Percentiles rank a stretch among this genome's conserved stretches.
These are phyloP conservation scores for Nemania sp. DNA, from an alignment of 2,329 filamentous ascomycete species.

Conservation along the genomic window DNA sequence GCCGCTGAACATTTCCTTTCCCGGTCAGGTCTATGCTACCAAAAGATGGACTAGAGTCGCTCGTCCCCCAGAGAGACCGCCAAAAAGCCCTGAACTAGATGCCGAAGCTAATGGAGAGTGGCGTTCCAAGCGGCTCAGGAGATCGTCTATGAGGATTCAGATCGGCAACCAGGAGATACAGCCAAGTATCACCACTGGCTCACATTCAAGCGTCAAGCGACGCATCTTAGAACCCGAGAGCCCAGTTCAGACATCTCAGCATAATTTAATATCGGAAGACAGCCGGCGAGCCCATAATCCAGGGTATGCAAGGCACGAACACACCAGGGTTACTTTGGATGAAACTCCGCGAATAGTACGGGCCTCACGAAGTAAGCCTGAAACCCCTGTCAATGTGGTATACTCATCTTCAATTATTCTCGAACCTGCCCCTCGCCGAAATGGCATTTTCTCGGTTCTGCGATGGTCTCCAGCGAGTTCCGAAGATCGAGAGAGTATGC, in stretches of 20 bases:
- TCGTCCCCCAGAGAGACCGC: constrained; percentile 24
- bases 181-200: constrained; percentile 39
- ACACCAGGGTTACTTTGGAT: neutral
- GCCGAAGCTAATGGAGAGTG: constrained; percentile 3
- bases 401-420: constrained; percentile 45
- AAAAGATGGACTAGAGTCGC: constrained; percentile 44
- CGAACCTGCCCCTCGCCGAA: constrained; percentile 46
- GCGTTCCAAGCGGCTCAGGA: constrained; percentile 7
- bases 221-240: constrained; percentile 31
- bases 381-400: constrained; percentile 43
- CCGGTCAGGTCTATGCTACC: constrained; percentile 40
- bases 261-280: neutral
- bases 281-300: neutral
- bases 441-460: constrained; percentile 39
- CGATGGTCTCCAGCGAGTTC: constrained; percentile 46
- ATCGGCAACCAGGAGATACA: constrained; percentile 54
- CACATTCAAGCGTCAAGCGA: constrained; percentile 38
- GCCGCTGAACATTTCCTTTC: constrained; percentile 50
- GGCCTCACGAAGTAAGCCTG: constrained; percentile 10
- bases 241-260: neutral
- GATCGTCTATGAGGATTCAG: constrained; percentile 47
- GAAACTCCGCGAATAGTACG: neutral
- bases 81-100: constrained; percentile 27
- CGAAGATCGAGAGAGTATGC: constrained; percentile 43
- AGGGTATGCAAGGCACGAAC: neutral